Evolutionary conservation across 176 grass and related monocot genomes (phyloP).

Genomic region (Luzula sylvatica): DNA sequence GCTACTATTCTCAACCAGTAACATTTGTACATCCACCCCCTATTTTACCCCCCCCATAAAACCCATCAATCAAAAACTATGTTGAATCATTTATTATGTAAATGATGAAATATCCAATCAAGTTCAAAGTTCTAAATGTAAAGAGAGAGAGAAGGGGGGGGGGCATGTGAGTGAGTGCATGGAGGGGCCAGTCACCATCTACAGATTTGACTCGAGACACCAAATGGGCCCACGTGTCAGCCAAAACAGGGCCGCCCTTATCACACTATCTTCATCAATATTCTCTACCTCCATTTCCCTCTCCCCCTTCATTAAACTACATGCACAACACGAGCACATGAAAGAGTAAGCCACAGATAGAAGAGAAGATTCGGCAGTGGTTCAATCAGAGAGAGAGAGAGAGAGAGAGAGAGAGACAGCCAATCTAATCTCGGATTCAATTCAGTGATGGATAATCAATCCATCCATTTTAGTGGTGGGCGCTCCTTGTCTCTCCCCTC

Average conservation of each 20-base stretch:
- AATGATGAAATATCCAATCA: neutral
- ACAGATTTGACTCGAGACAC: too few relatives aligned
- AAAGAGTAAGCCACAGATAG: neutral
- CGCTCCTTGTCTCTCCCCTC: neutral
- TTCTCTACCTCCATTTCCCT: too few relatives aligned
- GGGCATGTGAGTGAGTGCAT: conserved; percentile 8
- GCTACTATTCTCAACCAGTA: too few relatives aligned
- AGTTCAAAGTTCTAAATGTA: neutral
- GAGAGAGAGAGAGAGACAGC: neutral
- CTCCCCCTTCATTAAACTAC: too few relatives aligned
- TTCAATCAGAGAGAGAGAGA: neutral
- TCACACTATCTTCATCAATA: too few relatives aligned
- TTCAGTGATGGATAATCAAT: neutral
- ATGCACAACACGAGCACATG: too few relatives aligned
- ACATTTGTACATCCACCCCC: too few relatives aligned
- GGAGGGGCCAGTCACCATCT: too few relatives aligned
- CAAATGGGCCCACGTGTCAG: too few relatives aligned
- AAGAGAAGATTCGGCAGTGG: neutral
- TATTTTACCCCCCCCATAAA: too few relatives aligned
- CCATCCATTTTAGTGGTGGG: conserved; percentile 12
- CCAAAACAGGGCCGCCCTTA: too few relatives aligned
- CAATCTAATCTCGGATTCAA: neutral
- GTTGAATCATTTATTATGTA: neutral
- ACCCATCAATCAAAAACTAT: too few relatives aligned
- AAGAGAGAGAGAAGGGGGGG: neutral